Evolutionary conservation across 2,329 filamentous ascomycete species (phyloP).

Genomic region (Cercospora sp.): DNA sequence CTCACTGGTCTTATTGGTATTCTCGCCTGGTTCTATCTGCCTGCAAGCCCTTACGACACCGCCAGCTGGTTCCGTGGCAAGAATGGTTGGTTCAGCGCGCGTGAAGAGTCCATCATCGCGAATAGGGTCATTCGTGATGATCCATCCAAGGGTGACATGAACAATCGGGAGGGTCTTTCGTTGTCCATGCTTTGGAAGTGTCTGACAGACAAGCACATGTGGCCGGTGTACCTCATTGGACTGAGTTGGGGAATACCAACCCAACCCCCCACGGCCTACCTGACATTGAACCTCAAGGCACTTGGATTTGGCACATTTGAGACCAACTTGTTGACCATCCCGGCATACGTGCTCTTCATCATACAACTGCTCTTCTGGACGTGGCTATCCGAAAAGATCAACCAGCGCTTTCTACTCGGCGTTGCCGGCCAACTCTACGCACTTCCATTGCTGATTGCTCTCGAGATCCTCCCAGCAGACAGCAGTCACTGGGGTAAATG

Average conservation of each 20-base stretch:
- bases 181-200: constrained; percentile 52
- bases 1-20: constrained; percentile 58
- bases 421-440: constrained; percentile 46
- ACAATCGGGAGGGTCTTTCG: constrained; percentile 58
- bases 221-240: constrained; percentile 27
- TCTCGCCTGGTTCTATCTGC: constrained; percentile 57
- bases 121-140: constrained; percentile 66
- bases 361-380: constrained; percentile 53
- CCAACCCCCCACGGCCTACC: constrained; percentile 42
- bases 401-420: constrained; percentile 54
- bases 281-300: constrained; percentile 44
- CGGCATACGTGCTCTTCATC: constrained; percentile 52
- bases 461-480: constrained; percentile 40
- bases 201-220: constrained; percentile 36
- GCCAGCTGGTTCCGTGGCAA: constrained; percentile 58
- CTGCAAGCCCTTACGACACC: constrained; percentile 63
- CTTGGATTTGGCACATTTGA: constrained; percentile 47
- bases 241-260: constrained; percentile 34
- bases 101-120: constrained; percentile 64
- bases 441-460: constrained; percentile 44
- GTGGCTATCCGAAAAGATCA: constrained; percentile 52
- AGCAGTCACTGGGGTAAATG: constrained; percentile 42
- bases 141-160: constrained; percentile 61
- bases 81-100: constrained; percentile 61
- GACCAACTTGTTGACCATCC: constrained; percentile 47